Conservation (phyloP, 106 monocot genomes). For the Acanthochlamys bracteata region DNA sequence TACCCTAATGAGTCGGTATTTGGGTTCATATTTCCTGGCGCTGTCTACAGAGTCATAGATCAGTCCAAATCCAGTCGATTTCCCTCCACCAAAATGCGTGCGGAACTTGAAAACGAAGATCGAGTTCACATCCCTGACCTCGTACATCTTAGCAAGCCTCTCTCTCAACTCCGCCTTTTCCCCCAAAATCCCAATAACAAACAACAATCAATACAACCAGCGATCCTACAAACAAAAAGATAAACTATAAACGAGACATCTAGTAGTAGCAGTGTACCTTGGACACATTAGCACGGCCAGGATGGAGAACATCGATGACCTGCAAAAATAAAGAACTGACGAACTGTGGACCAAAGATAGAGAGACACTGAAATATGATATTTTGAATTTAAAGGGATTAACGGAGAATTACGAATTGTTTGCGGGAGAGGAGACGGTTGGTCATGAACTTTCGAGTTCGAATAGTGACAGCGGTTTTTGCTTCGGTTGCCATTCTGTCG, state of each 20-base stretch:
- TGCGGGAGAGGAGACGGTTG: constrained; percentile 13
- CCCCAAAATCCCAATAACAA: neutral
- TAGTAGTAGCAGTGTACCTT: constrained; percentile 1
- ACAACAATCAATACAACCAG: neutral
- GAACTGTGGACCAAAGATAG: neutral
- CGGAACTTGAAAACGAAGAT: constrained; percentile 11
- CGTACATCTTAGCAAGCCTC: constrained; percentile 6
- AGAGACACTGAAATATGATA: neutral
- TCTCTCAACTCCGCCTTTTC: constrained; percentile 13
- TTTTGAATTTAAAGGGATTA: neutral
- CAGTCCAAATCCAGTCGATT: constrained; percentile 6
- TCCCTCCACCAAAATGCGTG: constrained; percentile 6
- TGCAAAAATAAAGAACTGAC: neutral
- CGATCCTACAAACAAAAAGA: neutral
- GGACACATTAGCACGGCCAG: constrained; percentile 9
- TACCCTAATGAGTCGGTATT: constrained; percentile 11
- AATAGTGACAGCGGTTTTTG: constrained; percentile 2
- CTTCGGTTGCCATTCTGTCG: neutral
- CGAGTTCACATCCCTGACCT: constrained; percentile 10
- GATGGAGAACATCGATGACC: constrained; percentile 12
- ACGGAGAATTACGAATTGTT: constrained; percentile 8
- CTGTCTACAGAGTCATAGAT: constrained; percentile 3
- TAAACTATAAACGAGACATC: neutral
- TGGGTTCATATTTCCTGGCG: constrained; percentile 1
- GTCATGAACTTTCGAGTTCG: constrained; percentile 16